These are phyloP conservation scores for Fusarium sp. DNA, from an alignment of 2,329 filamentous ascomycete genomes.

Conservation along the genomic window DNA sequence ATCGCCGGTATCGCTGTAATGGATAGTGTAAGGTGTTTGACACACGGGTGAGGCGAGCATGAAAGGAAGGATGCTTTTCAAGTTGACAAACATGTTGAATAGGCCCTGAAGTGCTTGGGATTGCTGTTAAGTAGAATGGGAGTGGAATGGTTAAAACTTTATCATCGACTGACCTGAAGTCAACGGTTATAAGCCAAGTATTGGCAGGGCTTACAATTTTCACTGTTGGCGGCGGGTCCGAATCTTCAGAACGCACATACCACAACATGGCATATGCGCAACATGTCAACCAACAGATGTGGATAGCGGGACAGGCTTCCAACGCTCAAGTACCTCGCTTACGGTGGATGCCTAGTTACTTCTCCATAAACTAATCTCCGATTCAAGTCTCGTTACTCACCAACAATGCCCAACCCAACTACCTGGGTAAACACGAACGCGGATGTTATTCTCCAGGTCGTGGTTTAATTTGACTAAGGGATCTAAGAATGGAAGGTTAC, in stretches of 20 bases:
- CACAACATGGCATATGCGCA: neutral
- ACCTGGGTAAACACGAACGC: neutral
- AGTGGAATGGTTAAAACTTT: neutral
- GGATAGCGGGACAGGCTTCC: neutral
- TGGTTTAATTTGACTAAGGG: neutral
- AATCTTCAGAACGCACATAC: neutral
- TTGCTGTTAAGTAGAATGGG: neutral
- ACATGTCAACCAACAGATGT: neutral
- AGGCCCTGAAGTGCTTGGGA: neutral
- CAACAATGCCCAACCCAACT: neutral
- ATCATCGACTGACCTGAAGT: neutral
- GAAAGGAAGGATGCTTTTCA: neutral
- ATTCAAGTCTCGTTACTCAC: neutral
- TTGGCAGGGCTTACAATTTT: neutral
- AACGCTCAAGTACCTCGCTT: neutral
- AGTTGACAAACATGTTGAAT: neutral
- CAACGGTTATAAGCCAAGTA: neutral
- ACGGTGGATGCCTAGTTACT: neutral
- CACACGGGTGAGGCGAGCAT: neutral
- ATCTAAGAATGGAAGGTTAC: no score
- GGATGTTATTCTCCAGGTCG: neutral
- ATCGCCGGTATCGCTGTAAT: neutral
- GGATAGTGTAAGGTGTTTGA: neutral
- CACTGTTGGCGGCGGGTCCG: neutral
- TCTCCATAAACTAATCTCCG: neutral